These are phyloP conservation scores for Abrus precatorius DNA, from an alignment of 306 rosid genomes.

Conservation along the genomic window DNA sequence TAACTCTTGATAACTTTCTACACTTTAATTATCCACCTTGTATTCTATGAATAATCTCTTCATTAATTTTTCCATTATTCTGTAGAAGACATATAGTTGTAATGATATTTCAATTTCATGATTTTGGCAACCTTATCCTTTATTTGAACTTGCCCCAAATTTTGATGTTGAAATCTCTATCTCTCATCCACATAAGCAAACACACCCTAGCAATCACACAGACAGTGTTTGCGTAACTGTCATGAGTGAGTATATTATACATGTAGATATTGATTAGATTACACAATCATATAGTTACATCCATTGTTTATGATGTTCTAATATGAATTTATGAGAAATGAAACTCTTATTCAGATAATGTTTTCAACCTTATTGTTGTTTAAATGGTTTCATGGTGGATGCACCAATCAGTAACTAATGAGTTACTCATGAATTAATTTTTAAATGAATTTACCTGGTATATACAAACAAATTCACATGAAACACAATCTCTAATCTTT, in stretches of 20 bases:
- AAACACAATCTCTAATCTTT: not conserved
- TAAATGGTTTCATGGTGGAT: conserved; percentile 22
- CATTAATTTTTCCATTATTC: too few species aligned
- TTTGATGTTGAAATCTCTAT: not conserved
- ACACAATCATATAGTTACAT: not conserved
- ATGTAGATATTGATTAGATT: not conserved
- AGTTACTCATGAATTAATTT: conserved; percentile 22
- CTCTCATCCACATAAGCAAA: not conserved
- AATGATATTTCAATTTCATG: not conserved
- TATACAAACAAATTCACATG: conserved; percentile 4
- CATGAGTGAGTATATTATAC: not conserved
- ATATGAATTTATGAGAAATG: not conserved
- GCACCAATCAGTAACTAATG: conserved; percentile 7
- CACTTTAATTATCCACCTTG: too few species aligned
- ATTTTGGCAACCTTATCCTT: not conserved
- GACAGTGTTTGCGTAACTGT: not conserved
- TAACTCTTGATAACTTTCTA: too few species aligned
- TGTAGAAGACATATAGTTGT: not conserved
- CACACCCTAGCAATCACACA: not conserved
- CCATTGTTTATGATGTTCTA: conserved; percentile 9
- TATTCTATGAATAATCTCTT: too few species aligned
- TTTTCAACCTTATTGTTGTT: conserved; percentile 8
- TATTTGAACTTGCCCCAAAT: not conserved
- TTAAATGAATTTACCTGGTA: not conserved
- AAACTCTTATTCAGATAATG: not conserved